Conservation (phyloP, 1,284 basidiomycete genomes). For the Phaffia rhodozyma region DNA sequence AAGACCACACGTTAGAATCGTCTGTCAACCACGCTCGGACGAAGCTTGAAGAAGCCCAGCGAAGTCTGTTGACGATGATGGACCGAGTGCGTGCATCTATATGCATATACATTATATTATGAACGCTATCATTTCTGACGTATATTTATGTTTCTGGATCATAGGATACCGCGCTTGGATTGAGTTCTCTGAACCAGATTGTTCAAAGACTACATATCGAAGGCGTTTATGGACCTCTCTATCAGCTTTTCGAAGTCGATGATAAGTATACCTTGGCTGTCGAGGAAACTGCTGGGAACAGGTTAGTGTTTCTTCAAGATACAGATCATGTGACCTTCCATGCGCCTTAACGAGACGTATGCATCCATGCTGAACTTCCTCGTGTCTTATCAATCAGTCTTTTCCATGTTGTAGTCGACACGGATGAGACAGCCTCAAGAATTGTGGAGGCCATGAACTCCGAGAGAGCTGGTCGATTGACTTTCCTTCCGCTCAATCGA, state of each 20-base stretch:
- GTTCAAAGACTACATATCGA: constrained; percentile 57
- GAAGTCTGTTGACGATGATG: constrained; percentile 79
- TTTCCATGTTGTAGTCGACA: constrained; percentile 97
- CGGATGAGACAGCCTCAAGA: constrained; percentile 75
- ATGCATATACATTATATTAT: background rate
- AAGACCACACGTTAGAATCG: constrained; percentile 77
- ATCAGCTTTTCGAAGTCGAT: constrained; percentile 81
- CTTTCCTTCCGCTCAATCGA: constrained; percentile 98
- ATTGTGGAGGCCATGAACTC: constrained; percentile 85
- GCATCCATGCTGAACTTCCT: background rate
- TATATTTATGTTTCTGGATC: background rate
- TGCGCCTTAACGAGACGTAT: background rate
- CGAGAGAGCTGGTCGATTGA: constrained; percentile 86
- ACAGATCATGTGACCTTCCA: background rate
- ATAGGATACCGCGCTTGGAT: constrained; percentile 77
- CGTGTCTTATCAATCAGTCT: constrained; percentile 42
- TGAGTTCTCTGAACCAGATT: constrained; percentile 72
- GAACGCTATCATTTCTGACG: constrained; percentile 11
- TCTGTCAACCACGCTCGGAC: constrained; percentile 62
- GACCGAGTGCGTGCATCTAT: constrained; percentile 54
- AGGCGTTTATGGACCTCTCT: constrained; percentile 82
- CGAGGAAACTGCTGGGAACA: constrained; percentile 87
- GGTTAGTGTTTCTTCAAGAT: constrained; percentile 40
- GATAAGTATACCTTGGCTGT: constrained; percentile 90
- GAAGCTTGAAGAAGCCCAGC: constrained; percentile 67